Evolutionary conservation across 2,329 filamentous ascomycete species (phyloP).

Genomic region (Fusarium chuoi): DNA sequence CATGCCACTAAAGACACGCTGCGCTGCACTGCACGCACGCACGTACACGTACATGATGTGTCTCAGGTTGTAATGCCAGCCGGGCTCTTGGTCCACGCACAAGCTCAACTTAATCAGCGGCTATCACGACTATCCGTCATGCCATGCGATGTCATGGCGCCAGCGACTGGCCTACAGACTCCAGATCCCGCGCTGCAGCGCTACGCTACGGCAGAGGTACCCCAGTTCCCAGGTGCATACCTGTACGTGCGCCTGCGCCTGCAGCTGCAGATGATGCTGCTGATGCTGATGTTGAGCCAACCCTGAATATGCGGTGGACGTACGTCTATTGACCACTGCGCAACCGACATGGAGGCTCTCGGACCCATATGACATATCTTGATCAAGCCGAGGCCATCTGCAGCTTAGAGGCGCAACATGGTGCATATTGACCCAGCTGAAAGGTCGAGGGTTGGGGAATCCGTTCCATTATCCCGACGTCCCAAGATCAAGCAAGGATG

Average conservation of each 20-base stretch:
- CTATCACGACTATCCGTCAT: neutral
- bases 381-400: constrained; percentile 29
- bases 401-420: constrained; percentile 32
- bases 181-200: constrained; percentile 26
- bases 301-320: constrained; percentile 20
- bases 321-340: constrained; percentile 27
- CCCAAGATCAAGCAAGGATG: constrained; percentile 15
- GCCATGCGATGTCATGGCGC: neutral
- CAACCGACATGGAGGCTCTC: constrained; percentile 25
- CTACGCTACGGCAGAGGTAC: constrained; percentile 21
- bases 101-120: neutral
- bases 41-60: constrained; percentile 21
- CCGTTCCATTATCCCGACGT: constrained; percentile 4
- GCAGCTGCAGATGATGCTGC: constrained; percentile 14
- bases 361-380: constrained; percentile 34
- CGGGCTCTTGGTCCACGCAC: constrained; percentile 10
- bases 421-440: constrained; percentile 37
- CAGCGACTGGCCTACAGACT: constrained; percentile 5
- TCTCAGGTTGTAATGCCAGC: constrained; percentile 22
- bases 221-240: constrained; percentile 11
- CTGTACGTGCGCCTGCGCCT: neutral
- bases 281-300: constrained; percentile 4
- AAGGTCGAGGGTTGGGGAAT: constrained; percentile 31
- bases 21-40: neutral
- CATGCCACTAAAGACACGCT: constrained; percentile 4